A percentile compares a stretch with the other conserved stretches of the same genome.
These are phyloP conservation scores for Boletus rubroflammeus DNA, from an alignment of 768 basidiomycete genomes.

Conservation along the genomic window DNA sequence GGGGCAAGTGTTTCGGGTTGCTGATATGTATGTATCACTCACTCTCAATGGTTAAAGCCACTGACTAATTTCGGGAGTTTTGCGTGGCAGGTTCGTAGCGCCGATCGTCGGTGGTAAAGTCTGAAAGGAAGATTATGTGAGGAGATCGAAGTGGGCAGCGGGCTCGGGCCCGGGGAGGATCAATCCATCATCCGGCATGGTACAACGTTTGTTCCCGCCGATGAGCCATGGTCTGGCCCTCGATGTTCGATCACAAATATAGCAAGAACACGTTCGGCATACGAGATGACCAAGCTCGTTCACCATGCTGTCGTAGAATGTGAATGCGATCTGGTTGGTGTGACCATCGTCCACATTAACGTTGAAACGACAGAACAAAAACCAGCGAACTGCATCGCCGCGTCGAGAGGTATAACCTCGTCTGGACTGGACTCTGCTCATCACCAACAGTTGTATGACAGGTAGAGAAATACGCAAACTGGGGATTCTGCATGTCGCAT, in stretches of 20 bases:
- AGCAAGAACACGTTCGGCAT: not conserved
- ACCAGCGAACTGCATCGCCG: not conserved
- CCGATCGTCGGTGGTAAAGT: not conserved
- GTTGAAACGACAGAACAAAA: not conserved
- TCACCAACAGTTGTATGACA: not conserved
- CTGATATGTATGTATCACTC: not conserved
- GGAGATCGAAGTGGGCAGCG: no score
- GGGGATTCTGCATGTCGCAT: not conserved
- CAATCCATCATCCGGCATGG: not conserved
- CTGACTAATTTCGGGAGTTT: not conserved
- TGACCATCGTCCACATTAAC: not conserved
- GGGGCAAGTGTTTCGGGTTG: not conserved
- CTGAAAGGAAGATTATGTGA: not conserved
- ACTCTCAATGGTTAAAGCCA: not conserved
- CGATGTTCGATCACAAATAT: not conserved
- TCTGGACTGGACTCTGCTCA: not conserved
- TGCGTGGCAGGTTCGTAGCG: not conserved
- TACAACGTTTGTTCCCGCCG: not conserved
- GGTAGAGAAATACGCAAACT: not conserved
- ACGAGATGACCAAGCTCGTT: no score
- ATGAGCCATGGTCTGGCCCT: not conserved
- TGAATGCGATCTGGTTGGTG: not conserved
- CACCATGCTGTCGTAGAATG: no score
- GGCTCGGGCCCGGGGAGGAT: not conserved
- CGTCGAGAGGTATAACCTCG: not conserved